phyloP scores from a whole-genome alignment of 108 stramenopile species.

The Stephanodiscus triporus region DNA sequence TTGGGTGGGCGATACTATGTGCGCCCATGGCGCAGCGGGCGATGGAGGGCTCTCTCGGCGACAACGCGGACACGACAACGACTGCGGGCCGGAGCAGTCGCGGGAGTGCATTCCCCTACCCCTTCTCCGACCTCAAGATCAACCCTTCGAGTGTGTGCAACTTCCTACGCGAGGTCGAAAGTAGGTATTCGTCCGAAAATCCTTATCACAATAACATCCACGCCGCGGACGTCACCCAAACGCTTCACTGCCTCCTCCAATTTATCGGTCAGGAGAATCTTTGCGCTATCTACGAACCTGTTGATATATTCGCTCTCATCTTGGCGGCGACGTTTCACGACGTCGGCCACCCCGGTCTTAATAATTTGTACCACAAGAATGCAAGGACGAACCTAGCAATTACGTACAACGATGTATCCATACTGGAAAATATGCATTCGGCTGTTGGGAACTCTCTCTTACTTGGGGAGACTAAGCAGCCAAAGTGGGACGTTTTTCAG shows the following conservation, averaged over 20 bases:
- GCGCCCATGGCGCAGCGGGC: constrained; percentile 56
- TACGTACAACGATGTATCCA: constrained; percentile 72
- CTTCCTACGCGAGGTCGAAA: constrained; percentile 51
- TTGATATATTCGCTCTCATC: constrained; percentile 66
- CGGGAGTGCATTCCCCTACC: constrained; percentile 19
- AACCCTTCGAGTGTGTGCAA: not conserved
- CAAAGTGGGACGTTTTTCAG: constrained; percentile 26
- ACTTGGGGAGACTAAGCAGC: constrained; percentile 25
- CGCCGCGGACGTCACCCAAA: constrained; percentile 75
- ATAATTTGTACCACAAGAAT: constrained; percentile 77
- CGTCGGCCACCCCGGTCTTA: constrained; percentile 86
- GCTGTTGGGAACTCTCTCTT: constrained; percentile 50
- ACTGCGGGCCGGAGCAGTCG: constrained; percentile 15
- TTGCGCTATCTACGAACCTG: constrained; percentile 8
- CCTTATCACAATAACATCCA: constrained; percentile 87
- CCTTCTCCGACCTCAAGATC: constrained; percentile 1
- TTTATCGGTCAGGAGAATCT: not conserved
- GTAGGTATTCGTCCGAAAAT: constrained; percentile 32
- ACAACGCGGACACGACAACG: constrained; percentile 21
- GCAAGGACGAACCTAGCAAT: constrained; percentile 62
- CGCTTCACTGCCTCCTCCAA: constrained; percentile 46
- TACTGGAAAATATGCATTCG: constrained; percentile 85
- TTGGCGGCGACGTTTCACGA: constrained; percentile 82
- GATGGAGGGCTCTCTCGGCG: constrained; percentile 43
- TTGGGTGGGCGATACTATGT: constrained; percentile 66